These are phyloP conservation scores for Cairneyella variabilis DNA, from an alignment of 495 filamentous ascomycete species.

Conservation along the genomic window DNA sequence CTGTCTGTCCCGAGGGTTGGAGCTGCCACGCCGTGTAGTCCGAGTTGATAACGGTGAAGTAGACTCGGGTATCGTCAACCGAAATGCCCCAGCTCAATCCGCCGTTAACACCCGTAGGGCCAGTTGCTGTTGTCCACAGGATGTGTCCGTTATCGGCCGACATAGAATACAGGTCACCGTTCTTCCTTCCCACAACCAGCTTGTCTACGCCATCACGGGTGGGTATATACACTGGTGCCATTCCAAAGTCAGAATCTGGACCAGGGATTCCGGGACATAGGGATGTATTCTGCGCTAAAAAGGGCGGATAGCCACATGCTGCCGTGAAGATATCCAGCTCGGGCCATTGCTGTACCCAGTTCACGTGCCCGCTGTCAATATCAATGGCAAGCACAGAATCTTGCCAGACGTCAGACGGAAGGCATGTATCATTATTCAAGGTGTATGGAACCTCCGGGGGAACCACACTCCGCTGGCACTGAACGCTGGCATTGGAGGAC, in stretches of 20 bases:
- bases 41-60: slow-evolving; percentile 34
- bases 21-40: slow-evolving; percentile 16
- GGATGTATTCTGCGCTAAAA: slow-evolving; percentile 12
- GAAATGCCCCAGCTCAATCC: slow-evolving; percentile 39
- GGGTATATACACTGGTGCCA: slow-evolving; percentile 37
- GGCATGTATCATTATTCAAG: slow-evolving; percentile 16
- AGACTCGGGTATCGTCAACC: slow-evolving; percentile 31
- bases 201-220: slow-evolving; percentile 25
- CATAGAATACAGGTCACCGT: slow-evolving; percentile 33
- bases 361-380: slow-evolving; percentile 26
- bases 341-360: slow-evolving; percentile 29
- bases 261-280: slow-evolving; percentile 33
- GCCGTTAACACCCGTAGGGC: slow-evolving; percentile 26
- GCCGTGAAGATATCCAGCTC: slow-evolving; percentile 30
- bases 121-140: slow-evolving; percentile 29
- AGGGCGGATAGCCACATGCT: slow-evolving; percentile 25
- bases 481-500: slow-evolving; percentile 16
- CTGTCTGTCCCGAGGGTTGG: slow-evolving; percentile 16
- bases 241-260: slow-evolving; percentile 38
- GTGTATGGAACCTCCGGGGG: not conserved
- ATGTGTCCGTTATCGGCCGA: slow-evolving; percentile 28
- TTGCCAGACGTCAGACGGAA: slow-evolving; percentile 30
- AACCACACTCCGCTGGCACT: slow-evolving; percentile 20
- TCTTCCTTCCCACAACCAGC: slow-evolving; percentile 37
- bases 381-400: slow-evolving; percentile 33